Conservation (phyloP, 2,329 filamentous ascomycete species). For the Magnaporthales sp. region DNA sequence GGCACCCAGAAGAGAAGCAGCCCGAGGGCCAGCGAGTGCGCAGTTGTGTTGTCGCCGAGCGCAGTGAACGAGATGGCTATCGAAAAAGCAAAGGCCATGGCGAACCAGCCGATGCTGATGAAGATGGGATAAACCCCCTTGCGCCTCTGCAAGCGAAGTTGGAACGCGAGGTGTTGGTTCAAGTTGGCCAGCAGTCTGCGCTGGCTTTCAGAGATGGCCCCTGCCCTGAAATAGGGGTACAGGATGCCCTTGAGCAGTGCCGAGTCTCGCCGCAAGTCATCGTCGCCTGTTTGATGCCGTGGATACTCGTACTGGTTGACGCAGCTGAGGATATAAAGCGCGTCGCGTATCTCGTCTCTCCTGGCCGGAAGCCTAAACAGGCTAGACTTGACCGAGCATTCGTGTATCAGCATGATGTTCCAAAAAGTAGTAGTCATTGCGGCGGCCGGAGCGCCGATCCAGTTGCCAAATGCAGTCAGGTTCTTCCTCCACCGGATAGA, state of each 20-base stretch:
- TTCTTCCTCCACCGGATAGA: not conserved
- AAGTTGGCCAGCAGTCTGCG: not conserved
- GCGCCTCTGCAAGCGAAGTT: not conserved
- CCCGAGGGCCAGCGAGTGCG: not conserved
- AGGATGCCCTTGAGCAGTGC: not conserved
- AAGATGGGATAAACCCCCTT: not conserved
- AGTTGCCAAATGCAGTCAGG: not conserved
- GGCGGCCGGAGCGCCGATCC: not conserved
- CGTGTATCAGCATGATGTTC: not conserved
- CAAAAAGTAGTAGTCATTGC: not conserved
- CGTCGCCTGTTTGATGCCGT: not conserved
- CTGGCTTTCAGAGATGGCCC: not conserved
- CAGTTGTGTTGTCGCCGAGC: not conserved
- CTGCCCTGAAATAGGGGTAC: not conserved
- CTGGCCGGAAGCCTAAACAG: not conserved
- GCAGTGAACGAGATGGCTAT: not conserved
- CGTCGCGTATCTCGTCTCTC: not conserved
- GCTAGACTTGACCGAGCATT: not conserved
- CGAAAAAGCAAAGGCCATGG: not conserved
- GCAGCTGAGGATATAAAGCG: not conserved
- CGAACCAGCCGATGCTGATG: not conserved
- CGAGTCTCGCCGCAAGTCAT: not conserved
- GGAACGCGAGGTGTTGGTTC: not conserved
- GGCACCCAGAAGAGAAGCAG: not conserved
- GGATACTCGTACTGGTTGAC: not conserved